Evolutionary conservation across 2,329 filamentous ascomycete species (phyloP), one percentile per base, ranked within the genome.

Genomic region (Lasiodiplodia sp.): DNA sequence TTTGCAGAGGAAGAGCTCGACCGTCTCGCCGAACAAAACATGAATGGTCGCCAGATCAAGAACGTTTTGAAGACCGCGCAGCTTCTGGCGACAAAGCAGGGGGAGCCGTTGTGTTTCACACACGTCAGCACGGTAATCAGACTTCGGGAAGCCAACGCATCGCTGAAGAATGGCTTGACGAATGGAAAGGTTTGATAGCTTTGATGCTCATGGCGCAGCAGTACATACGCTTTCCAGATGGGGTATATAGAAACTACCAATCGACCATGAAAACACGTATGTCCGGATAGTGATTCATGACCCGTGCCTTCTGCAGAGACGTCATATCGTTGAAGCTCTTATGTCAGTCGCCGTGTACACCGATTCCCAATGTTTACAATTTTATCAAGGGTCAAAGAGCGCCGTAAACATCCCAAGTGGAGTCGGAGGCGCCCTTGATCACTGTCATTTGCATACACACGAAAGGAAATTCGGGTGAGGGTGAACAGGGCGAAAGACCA

Each of bases 41-140:
- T 73, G 55, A 73, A 73, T 49, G 72, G 71, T 12, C 65, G 72
- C 8, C 69, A 73, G 52, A 73, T 73, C 60, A 73, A 72, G 67
- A 72, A 72, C 55, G 62, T 73, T 14, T 64, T 71, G 23, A 73
- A 72, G 67, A 72, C 67, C 10, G 68, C 71, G 18, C 68, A 71
- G 63, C 63, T 73, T 40, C 71, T 73, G 5, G 70, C 71, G 2
- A 70, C 67, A 2, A 69, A 66, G 44, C 67, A 71, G 65, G 57
- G 47, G n/a, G 56, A 21, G 6, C 56, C 58, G n/a, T 57, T 73
- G 34, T 57, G 44, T n/a, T 69, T 68, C 34, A 66, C 63, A n/a
- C 70, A 73, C 57, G 64, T 73, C 18, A 67, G 69, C 28, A 70
- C 62, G 7, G 70, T 72, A 8, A 31, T 73, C 63, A 68, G 63